phyloP scores from a whole-genome alignment of 1,284 basidiomycete genomes.

The Phylloporus gajari region DNA sequence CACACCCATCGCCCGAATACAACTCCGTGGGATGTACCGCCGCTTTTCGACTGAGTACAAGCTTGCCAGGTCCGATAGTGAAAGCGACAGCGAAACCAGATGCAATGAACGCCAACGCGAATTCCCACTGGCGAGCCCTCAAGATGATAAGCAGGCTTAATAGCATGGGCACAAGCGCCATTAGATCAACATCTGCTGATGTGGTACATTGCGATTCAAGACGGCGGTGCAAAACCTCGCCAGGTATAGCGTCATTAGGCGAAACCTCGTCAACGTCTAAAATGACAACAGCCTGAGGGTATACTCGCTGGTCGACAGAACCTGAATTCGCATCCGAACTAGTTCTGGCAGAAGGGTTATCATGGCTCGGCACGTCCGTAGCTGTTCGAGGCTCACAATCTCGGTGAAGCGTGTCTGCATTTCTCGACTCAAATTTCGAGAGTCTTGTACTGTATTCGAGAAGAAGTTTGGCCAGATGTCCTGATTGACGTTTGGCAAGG shows the following conservation, averaged over 20 bases:
- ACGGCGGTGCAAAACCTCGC: not conserved
- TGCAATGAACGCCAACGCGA: slow-evolving; percentile 12
- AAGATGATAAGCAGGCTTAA: slow-evolving; percentile 21
- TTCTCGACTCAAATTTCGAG: slow-evolving; percentile 1
- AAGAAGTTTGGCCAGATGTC: slow-evolving; percentile 28
- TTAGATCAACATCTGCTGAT: slow-evolving; percentile 23
- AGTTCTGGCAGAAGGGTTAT: not conserved
- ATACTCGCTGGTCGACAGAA: not conserved
- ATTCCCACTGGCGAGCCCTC: slow-evolving; percentile 16
- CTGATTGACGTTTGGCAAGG: slow-evolving; percentile 31
- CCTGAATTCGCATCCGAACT: not conserved
- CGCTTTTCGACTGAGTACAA: no score
- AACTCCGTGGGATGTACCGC: no score
- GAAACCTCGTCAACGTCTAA: slow-evolving; percentile 24
- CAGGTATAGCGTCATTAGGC: no score
- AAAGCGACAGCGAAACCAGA: slow-evolving; percentile 20
- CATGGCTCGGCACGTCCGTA: no score
- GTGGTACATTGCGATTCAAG: slow-evolving; percentile 24
- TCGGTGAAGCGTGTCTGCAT: not conserved
- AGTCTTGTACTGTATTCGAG: slow-evolving; percentile 24
- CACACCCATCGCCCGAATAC: no score
- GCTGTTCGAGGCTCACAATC: no score
- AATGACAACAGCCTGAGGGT: slow-evolving; percentile 22
- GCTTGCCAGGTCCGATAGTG: slow-evolving; percentile 28
- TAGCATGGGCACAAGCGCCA: slow-evolving; percentile 29